Percentiles rank a stretch among this genome's conserved stretches.
Conservation (phyloP, 805 yeast genomes). For the Candida rishiriensis region DNA sequence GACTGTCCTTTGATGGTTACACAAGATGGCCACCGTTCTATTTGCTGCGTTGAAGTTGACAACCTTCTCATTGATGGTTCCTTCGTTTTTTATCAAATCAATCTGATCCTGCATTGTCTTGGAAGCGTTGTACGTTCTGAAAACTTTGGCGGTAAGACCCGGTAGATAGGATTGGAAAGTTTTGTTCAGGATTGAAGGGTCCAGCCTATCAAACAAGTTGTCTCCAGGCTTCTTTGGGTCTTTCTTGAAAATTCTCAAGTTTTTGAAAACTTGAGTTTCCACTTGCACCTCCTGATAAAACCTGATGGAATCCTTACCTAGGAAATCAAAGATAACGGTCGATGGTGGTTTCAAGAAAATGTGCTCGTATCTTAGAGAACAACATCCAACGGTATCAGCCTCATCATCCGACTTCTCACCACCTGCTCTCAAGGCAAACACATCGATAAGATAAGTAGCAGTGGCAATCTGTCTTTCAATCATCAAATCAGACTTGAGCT, state of each 20-base stretch:
- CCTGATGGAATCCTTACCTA: slow-evolving; percentile 94
- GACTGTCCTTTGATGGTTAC: slow-evolving; percentile 95
- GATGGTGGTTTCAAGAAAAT: slow-evolving; percentile 81
- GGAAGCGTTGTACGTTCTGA: slow-evolving; percentile 96
- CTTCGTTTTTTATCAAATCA: slow-evolving; percentile 78
- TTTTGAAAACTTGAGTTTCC: slow-evolving; percentile 86
- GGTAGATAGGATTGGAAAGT: slow-evolving; percentile 87
- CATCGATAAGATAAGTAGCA: slow-evolving; percentile 88
- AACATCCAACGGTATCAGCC: slow-evolving; percentile 97
- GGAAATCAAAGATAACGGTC: slow-evolving; percentile 81
- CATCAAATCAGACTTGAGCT: slow-evolving; percentile 73
- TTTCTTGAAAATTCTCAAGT: slow-evolving; percentile 80
- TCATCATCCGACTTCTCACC: slow-evolving; percentile 97
- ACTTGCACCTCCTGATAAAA: slow-evolving; percentile 91
- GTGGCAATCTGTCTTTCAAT: slow-evolving; percentile 87
- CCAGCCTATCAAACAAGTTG: slow-evolving; percentile 85
- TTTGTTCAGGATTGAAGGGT: slow-evolving; percentile 76
- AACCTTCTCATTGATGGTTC: slow-evolving; percentile 83
- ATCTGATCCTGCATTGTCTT: slow-evolving; percentile 95
- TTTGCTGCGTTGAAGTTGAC: slow-evolving; percentile 91
- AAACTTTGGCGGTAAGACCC: slow-evolving; percentile 93
- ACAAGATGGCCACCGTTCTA: slow-evolving; percentile 88
- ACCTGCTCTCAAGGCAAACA: slow-evolving; percentile 94
- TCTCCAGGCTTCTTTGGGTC: slow-evolving; percentile 90
- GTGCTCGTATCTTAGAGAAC: slow-evolving; percentile 89